These are phyloP conservation scores for Eucalyptus guilfoylei DNA, from an alignment of 345 rosid species.

Conservation along the genomic window DNA sequence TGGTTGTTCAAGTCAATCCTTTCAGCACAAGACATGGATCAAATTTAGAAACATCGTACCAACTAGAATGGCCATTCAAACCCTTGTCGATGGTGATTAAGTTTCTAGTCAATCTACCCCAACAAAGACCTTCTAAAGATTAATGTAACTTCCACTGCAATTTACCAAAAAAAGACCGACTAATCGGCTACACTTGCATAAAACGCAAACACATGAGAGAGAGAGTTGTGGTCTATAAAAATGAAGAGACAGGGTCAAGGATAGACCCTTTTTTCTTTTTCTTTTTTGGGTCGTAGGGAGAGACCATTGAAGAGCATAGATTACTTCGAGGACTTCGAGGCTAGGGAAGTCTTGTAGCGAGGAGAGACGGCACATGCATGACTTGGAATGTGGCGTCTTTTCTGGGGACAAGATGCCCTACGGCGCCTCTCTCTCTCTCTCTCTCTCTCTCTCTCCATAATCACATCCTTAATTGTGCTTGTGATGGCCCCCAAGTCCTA, in stretches of 20 bases:
- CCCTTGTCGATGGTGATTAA: not conserved
- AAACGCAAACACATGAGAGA: not conserved
- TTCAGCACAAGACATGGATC: not conserved
- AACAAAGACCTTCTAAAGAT: not conserved
- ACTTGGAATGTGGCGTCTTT: not conserved
- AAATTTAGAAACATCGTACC: not conserved
- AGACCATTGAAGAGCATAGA: not conserved
- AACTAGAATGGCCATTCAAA: not conserved
- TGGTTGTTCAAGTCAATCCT: not conserved
- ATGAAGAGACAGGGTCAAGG: not conserved
- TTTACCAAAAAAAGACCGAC: not conserved
- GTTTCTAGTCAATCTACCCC: not conserved
- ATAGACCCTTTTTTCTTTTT: too few species aligned
- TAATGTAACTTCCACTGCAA: not conserved
- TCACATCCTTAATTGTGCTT: not conserved
- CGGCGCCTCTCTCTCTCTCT: not conserved
- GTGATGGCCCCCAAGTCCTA: not conserved
- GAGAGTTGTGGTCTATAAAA: not conserved
- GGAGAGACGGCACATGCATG: not conserved
- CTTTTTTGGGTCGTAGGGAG: not conserved
- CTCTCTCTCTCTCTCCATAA: not conserved
- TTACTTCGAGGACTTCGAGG: not conserved
- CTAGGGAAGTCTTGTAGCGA: not conserved
- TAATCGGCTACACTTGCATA: not conserved
- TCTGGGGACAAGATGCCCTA: not conserved